Percentiles rank a stretch among this genome's conserved stretches.
Conservation (phyloP, 495 filamentous ascomycete species). For the Hamigera avellanea region DNA sequence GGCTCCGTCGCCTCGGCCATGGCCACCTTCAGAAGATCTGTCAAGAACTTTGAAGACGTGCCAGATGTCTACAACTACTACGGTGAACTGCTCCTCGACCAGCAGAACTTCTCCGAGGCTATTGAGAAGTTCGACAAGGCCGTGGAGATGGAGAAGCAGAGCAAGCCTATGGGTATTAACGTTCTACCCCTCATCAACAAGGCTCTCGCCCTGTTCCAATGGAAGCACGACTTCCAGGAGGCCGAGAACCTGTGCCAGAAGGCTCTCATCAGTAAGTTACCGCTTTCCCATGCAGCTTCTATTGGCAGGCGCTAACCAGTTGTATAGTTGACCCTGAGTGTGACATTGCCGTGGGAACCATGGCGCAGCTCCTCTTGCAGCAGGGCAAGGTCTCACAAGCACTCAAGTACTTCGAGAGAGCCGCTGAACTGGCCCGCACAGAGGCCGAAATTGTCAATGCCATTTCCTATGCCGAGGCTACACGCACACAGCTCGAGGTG, state of each 20-base stretch:
- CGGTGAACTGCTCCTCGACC: conserved; percentile 94
- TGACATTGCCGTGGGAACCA: conserved; percentile 96
- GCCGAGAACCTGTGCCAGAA: conserved; percentile 95
- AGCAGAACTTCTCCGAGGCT: conserved; percentile 87
- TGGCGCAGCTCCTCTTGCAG: conserved; percentile 96
- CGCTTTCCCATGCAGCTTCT: neutral
- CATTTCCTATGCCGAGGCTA: conserved; percentile 93
- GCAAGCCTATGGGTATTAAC: conserved; percentile 89
- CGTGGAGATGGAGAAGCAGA: conserved; percentile 93
- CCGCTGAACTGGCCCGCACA: conserved; percentile 88
- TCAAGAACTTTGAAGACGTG: conserved; percentile 95
- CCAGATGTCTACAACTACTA: conserved; percentile 99
- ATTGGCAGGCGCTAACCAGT: conserved; percentile 6
- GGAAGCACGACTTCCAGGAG: conserved; percentile 90
- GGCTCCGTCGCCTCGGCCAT: conserved; percentile 94
- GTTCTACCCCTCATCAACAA: conserved; percentile 98
- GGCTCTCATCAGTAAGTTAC: conserved; percentile 79
- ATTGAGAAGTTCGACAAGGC: conserved; percentile 98
- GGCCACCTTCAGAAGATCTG: conserved; percentile 93
- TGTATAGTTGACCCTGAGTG: conserved; percentile 93
- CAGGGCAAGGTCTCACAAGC: conserved; percentile 95
- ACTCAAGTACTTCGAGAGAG: conserved; percentile 92
- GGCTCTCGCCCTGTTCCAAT: conserved; percentile 91
- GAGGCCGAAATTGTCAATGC: conserved; percentile 95
- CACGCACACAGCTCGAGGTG: conserved; percentile 91